Conservation (phyloP, 352 stramenopile species). For the Globisporangium rhizosaccharum region DNA sequence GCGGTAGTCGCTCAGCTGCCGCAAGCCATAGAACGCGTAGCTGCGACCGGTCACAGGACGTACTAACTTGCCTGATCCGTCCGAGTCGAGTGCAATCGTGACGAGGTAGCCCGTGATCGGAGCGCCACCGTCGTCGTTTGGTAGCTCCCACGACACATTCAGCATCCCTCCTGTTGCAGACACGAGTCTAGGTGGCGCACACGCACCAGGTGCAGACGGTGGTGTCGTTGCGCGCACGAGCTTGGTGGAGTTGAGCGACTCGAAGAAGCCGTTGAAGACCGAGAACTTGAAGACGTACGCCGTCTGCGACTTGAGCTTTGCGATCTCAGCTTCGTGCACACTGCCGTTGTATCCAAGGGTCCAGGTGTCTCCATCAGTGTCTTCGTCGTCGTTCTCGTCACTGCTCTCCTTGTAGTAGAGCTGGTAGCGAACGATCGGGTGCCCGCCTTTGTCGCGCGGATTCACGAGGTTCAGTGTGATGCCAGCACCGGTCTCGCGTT, state of each 20-base stretch:
- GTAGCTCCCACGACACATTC: slow-evolving; percentile 35
- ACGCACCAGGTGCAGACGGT: slow-evolving; percentile 45
- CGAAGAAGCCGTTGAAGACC: slow-evolving; percentile 37
- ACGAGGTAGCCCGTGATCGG: slow-evolving; percentile 25
- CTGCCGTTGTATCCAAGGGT: slow-evolving; percentile 23
- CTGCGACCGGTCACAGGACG: not conserved
- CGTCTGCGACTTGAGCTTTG: slow-evolving; percentile 20
- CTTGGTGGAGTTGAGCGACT: slow-evolving; percentile 37
- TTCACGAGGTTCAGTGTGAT: slow-evolving; percentile 40
- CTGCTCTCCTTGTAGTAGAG: slow-evolving; percentile 33
- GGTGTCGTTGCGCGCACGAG: slow-evolving; percentile 25
- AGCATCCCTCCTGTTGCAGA: slow-evolving; percentile 40
- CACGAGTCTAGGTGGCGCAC: slow-evolving; percentile 12
- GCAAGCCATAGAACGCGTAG: slow-evolving; percentile 42
- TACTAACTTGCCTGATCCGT: slow-evolving; percentile 21
- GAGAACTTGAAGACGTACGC: slow-evolving; percentile 35
- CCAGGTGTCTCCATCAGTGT: slow-evolving; percentile 19
- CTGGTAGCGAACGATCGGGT: slow-evolving; percentile 26
- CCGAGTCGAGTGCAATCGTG: slow-evolving; percentile 19
- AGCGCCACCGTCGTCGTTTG: slow-evolving; percentile 31
- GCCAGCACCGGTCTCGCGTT: slow-evolving; percentile 34
- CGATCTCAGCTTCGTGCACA: slow-evolving; percentile 25
- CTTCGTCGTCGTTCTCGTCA: not conserved
- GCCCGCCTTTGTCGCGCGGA: slow-evolving; percentile 42
- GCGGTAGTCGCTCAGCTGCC: slow-evolving; percentile 28